Base-by-base conservation (phyloP, 2,329 filamentous ascomycete genomes). In the Lachnellula arida region DNA sequence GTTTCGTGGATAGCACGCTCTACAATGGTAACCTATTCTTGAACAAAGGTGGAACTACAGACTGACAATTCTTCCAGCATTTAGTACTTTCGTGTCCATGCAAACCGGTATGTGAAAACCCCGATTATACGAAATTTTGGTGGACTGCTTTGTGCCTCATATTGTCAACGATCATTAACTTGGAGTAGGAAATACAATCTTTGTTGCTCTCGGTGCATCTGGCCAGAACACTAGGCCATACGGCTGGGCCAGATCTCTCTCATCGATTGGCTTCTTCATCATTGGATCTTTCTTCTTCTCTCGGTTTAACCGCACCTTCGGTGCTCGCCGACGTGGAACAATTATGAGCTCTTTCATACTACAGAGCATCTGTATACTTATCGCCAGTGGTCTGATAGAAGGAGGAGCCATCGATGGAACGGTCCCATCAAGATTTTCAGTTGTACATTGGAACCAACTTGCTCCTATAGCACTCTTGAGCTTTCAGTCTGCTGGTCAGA, bases 401-500 rank as follows among this genome's bases (percentile, higher is more conserved):
- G 14, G 51, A 6, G 39, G 23, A 5, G 51, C 44, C 5, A 49
- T 56, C 19, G 46, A 15, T 7, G 54, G 54, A 19, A 19, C 19
- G 2, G 54, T 56, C 14, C 51, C 51, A 8, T 51, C 51, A 14
- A 40, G 4, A 14, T 8, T 9, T 17, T 2, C 37, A 14, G 14
- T 17, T 15, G 37, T 40, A 14, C 14, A 40, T 5, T 87, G 84
- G 82, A 73, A 76, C 3, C 82, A 87, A 5, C 74, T 88, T 11
- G 72, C 87, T 0, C 87, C 88, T 0, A 78, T 91, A 47, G 83
- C 80, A 1, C 73, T 90, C 7, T 77, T 91, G 5, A 86, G 87
- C 3, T 88, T 91, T 64, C 88, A 92, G 73, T 84, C 83, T 62
- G 85, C 85, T 55, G 88, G 87, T 0, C 88, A 91, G 69, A 87